Conservation (phyloP, 768 basidiomycete genomes). For the Suillus decipiens region DNA sequence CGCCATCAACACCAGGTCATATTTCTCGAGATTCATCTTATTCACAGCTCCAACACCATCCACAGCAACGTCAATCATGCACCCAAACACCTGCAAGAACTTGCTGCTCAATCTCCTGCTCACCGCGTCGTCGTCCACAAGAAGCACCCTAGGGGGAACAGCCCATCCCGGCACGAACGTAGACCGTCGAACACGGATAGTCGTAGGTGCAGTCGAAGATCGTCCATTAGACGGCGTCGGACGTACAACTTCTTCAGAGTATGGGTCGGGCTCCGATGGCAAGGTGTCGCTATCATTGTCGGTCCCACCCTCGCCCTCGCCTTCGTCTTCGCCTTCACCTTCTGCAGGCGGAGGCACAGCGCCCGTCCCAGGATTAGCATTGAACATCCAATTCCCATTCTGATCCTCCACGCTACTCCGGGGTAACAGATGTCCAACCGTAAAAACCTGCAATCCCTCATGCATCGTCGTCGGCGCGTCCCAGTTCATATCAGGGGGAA, state of each 20-base stretch:
- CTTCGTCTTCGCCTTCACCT: slow-evolving; percentile 23
- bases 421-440: slow-evolving; percentile 76
- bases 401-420: slow-evolving; percentile 49
- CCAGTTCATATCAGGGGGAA: slow-evolving; percentile 27
- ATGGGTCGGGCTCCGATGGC: slow-evolving; percentile 24
- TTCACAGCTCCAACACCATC: slow-evolving; percentile 91
- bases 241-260: slow-evolving; percentile 42
- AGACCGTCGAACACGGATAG: slow-evolving; percentile 66
- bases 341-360: slow-evolving; percentile 17
- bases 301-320: slow-evolving; percentile 22
- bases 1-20: slow-evolving; percentile 95
- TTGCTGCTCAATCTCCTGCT: slow-evolving; percentile 87
- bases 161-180: slow-evolving; percentile 91
- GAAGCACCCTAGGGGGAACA: slow-evolving; percentile 84
- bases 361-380: slow-evolving; percentile 29
- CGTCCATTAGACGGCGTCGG: slow-evolving; percentile 35
- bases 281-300: slow-evolving; percentile 22
- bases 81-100: slow-evolving; percentile 94
- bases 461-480: slow-evolving; percentile 39
- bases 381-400: slow-evolving; percentile 65
- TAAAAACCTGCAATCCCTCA: slow-evolving; percentile 78
- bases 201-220: slow-evolving; percentile 17
- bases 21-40: slow-evolving; percentile 96
- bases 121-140: slow-evolving; percentile 96
- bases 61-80: slow-evolving; percentile 91